These are phyloP conservation scores for Ilyonectria sp. DNA, from an alignment of 2,329 filamentous ascomycete species.

Conservation along the genomic window DNA sequence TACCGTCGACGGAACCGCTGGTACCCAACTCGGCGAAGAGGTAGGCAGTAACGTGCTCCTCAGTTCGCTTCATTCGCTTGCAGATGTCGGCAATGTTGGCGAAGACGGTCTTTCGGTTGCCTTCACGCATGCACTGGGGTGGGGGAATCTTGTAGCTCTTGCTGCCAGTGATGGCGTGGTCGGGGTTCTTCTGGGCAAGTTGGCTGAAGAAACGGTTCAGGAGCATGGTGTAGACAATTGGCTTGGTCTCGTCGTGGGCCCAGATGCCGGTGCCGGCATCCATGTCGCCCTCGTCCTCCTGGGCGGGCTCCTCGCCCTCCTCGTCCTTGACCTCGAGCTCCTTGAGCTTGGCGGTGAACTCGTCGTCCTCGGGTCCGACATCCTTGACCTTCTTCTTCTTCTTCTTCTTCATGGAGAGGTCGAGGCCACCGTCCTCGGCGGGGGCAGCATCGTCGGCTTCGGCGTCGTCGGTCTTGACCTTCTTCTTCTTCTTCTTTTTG, in stretches of 20 bases:
- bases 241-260: slow-evolving; percentile 82
- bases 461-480: slow-evolving; percentile 57
- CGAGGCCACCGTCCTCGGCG: slow-evolving; percentile 65
- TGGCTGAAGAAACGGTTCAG: slow-evolving; percentile 95
- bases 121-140: slow-evolving; percentile 98
- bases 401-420: slow-evolving; percentile 85
- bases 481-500: slow-evolving; percentile 84
- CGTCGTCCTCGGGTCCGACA: slow-evolving; percentile 74
- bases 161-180: slow-evolving; percentile 88
- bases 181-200: slow-evolving; percentile 95
- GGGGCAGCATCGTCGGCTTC: slow-evolving; percentile 61
- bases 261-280: slow-evolving; percentile 92
- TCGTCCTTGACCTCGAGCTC: slow-evolving; percentile 77
- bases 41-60: slow-evolving; percentile 98
- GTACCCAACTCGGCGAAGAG: slow-evolving; percentile 98
- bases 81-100: slow-evolving; percentile 99
- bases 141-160: slow-evolving; percentile 99
- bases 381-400: slow-evolving; percentile 75
- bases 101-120: slow-evolving; percentile 99
- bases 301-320: slow-evolving; percentile 63
- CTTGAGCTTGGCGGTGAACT: slow-evolving; percentile 73
- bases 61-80: slow-evolving; percentile 99
- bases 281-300: slow-evolving; percentile 80
- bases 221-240: slow-evolving; percentile 88
- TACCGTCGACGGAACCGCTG: slow-evolving; percentile 94